Evolutionary conservation across 2,329 filamentous ascomycete species (phyloP).

Genomic region (Trichocomaceae sp.): DNA sequence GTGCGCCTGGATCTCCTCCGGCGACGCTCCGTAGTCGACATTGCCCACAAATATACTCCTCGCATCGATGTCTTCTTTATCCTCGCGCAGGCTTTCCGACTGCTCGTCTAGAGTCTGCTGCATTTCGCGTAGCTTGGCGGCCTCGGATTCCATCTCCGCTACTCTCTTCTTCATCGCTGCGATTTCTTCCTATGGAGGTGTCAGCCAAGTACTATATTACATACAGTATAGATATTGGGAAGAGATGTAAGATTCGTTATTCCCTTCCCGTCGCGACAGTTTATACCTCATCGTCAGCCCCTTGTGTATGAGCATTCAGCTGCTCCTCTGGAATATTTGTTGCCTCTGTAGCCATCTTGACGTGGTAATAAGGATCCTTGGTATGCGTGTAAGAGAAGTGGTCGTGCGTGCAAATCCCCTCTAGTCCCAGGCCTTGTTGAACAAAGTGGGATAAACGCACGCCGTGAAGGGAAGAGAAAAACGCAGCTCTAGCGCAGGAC

Average conservation of each 20-base stretch:
- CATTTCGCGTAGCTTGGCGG: slow-evolving; percentile 79
- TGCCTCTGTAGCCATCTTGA: slow-evolving; percentile 12
- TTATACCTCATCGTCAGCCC: slow-evolving; percentile 40
- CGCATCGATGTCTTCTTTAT: slow-evolving; percentile 91
- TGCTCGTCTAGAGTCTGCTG: slow-evolving; percentile 80
- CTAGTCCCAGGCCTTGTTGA: neutral
- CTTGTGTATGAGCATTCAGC: slow-evolving; percentile 34
- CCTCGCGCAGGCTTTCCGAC: slow-evolving; percentile 74
- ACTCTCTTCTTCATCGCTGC: slow-evolving; percentile 80
- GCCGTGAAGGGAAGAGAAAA: slow-evolving; percentile 2
- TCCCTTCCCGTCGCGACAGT: neutral
- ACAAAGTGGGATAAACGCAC: neutral
- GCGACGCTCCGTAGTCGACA: slow-evolving; percentile 93
- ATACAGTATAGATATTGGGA: neutral
- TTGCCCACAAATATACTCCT: slow-evolving; percentile 98
- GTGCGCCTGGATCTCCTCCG: slow-evolving; percentile 96
- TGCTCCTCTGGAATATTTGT: slow-evolving; percentile 24
- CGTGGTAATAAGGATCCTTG: neutral
- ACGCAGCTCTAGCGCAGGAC: neutral
- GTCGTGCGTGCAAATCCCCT: neutral
- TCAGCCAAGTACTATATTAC: neutral
- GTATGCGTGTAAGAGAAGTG: neutral
- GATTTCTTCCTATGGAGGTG: slow-evolving; percentile 60
- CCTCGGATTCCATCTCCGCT: slow-evolving; percentile 86
- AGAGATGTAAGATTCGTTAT: neutral